A percentile compares a stretch with the other conserved stretches of the same genome.
phyloP scores from a whole-genome alignment of 2,329 filamentous ascomycete species.

The Blastomyces gilchristii region DNA sequence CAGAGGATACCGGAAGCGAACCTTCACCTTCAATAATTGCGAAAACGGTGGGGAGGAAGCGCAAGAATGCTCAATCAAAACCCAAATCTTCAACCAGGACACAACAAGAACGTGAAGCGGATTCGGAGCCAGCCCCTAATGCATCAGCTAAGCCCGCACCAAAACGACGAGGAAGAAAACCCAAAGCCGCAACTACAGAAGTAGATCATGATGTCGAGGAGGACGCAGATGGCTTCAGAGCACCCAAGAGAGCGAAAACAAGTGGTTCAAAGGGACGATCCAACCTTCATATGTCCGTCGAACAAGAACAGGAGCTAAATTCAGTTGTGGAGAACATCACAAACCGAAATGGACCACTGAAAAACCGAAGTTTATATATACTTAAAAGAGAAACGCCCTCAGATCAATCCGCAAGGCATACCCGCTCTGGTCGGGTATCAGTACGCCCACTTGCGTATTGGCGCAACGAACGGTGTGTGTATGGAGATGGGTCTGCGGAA shows the following conservation, averaged over 20 bases:
- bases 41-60: conserved; percentile 12
- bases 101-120: neutral
- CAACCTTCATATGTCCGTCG: conserved; percentile 22
- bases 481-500: conserved; percentile 51
- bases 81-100: neutral
- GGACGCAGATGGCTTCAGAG: conserved; percentile 20
- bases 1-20: conserved; percentile 13
- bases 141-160: conserved; percentile 16
- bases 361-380: conserved; percentile 41
- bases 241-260: conserved; percentile 26
- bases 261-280: conserved; percentile 18
- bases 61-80: conserved; percentile 10
- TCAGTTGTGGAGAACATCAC: conserved; percentile 36
- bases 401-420: conserved; percentile 49
- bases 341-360: conserved; percentile 36
- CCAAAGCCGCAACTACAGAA: conserved; percentile 18
- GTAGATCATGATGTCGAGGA: conserved; percentile 16
- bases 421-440: conserved; percentile 68
- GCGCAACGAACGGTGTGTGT: conserved; percentile 71
- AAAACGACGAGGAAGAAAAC: conserved; percentile 25
- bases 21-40: conserved; percentile 9
- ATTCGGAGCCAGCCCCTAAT: neutral
- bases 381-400: conserved; percentile 43
- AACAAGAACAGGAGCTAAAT: conserved; percentile 30
- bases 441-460: conserved; percentile 74